Base-by-base conservation (phyloP, 2,329 filamentous ascomycete genomes). In the Penicillium sp. region DNA sequence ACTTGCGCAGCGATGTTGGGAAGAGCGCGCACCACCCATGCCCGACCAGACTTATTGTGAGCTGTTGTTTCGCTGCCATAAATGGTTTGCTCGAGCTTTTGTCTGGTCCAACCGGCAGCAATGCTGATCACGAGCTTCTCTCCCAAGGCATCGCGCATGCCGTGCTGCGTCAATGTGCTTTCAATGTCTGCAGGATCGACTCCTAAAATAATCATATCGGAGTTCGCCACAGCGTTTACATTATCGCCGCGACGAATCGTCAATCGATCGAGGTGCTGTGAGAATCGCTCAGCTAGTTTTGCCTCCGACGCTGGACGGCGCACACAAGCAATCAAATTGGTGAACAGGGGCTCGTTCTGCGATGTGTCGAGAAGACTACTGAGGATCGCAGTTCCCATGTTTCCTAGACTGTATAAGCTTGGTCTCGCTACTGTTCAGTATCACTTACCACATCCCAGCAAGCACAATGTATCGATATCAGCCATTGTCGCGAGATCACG, bases 41-140 rank as follows among this genome's bases (percentile, higher is more conserved):
- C 55, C 43, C 60, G 29, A 31, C 35, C 37, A 4, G 37, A 12
- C 13, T 39, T 37, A 20, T 52, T 48, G 2, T 32, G 32, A 1
- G 20, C 6, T 0, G 52, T 51, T 1, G 50, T 54, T 3, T 37
- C 35, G 16, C 35, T 48, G 20, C 50, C 51, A 30, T 67, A 63
- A 0, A 71, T 50, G 3, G 55, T 57, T 2, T 43, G 34, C 41
- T 70, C 66, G 1, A 74, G 49, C 32, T 61, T 59, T 12, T 58
- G 48, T 22, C 62, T 59, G 0, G 68, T 65, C 69, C 68, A 75
- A 1, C 73, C 73, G 1, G 73, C 73, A 1, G 65, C 68, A 1
- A 76, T 65, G 45, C 72, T 76, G 52, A 75, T 70, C 8, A 75
- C 40, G 1, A 75, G 60, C 45, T 75, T 76, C 3, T 57, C 52